Percentiles rank a stretch among this genome's conserved stretches.
phyloP scores from a whole-genome alignment of 108 stramenopile genomes.

The Halocafeteria seosinensis region DNA sequence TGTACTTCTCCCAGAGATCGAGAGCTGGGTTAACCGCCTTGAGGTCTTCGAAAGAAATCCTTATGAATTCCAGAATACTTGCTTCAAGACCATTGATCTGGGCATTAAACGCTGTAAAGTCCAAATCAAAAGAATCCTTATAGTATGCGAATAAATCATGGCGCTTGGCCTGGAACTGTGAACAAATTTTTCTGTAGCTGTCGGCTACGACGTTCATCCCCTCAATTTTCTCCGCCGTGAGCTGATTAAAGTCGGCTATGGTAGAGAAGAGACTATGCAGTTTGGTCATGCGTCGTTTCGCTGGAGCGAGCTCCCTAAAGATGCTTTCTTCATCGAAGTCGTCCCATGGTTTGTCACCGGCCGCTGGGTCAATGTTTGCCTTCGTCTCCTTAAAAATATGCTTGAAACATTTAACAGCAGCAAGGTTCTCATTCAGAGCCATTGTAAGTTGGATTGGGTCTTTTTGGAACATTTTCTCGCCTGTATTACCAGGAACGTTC shows the following conservation, averaged over 20 bases:
- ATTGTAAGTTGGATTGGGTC: slow-evolving; percentile 16
- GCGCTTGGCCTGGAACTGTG: slow-evolving; percentile 22
- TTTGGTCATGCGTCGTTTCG: slow-evolving; percentile 42
- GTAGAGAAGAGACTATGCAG: slow-evolving; percentile 42
- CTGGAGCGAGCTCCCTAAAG: slow-evolving; percentile 42
- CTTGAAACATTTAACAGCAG: slow-evolving; percentile 29
- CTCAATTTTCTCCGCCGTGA: slow-evolving; percentile 18
- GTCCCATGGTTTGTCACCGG: slow-evolving; percentile 32
- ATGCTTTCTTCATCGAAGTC: slow-evolving; percentile 42
- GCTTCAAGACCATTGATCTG: slow-evolving; percentile 37
- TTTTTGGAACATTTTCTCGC: slow-evolving; percentile 17
- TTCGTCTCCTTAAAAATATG: slow-evolving; percentile 37
- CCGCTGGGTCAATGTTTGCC: slow-evolving; percentile 16
- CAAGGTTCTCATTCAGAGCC: neutral
- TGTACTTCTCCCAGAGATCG: slow-evolving; percentile 31
- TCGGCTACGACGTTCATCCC: slow-evolving; percentile 27
- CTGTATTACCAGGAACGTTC: slow-evolving; percentile 18
- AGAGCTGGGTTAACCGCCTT: slow-evolving; percentile 31
- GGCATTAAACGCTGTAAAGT: slow-evolving; percentile 48
- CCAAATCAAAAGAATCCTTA: slow-evolving; percentile 40
- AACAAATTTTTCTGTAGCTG: slow-evolving; percentile 23
- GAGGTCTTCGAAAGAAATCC: slow-evolving; percentile 36
- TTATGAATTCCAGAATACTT: slow-evolving; percentile 33
- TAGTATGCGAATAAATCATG: slow-evolving; percentile 44
- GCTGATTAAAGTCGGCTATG: slow-evolving; percentile 36